A percentile compares a stretch with the other conserved stretches of the same genome.
Conservation (phyloP, 352 stramenopile genomes). For the Globisporangium irregulare region DNA sequence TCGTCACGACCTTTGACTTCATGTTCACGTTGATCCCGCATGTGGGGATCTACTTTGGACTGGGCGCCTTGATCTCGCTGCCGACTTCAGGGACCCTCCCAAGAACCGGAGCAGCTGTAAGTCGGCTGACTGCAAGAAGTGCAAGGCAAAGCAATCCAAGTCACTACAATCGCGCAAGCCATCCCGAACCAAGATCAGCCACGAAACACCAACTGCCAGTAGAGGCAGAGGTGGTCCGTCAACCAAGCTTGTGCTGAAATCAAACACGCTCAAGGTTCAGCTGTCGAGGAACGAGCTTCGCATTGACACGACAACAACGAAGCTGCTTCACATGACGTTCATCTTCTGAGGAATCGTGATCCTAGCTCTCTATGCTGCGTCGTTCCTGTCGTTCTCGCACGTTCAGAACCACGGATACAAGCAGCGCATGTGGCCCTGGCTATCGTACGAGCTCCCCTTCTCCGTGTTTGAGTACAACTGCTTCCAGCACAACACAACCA, state of each 20-base stretch:
- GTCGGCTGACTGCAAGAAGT: not conserved
- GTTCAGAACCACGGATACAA: not conserved
- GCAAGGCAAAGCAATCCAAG: not conserved
- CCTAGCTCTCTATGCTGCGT: not conserved
- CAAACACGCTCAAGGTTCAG: not conserved
- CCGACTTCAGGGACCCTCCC: not conserved
- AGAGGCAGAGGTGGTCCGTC: not conserved
- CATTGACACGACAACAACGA: not conserved
- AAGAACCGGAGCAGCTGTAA: not conserved
- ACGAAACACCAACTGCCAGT: not conserved
- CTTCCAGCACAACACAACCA: not conserved
- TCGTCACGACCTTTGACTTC: not conserved
- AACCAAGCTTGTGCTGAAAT: not conserved
- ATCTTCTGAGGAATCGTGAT: not conserved
- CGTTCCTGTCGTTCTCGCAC: not conserved
- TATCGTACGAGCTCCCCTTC: constrained; percentile 14
- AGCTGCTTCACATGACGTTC: not conserved
- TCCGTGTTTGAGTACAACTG: constrained; percentile 17
- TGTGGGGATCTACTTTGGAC: constrained; percentile 1
- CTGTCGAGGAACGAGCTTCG: not conserved
- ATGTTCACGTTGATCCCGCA: constrained; percentile 4
- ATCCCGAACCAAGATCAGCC: not conserved
- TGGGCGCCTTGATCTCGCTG: not conserved
- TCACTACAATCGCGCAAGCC: not conserved
- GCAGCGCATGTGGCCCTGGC: not conserved